Percentiles rank a stretch among this genome's conserved stretches.
These are phyloP conservation scores for Coemansia erecta DNA, from an alignment of 192 early-diverging fungal genomes.

Conservation along the genomic window DNA sequence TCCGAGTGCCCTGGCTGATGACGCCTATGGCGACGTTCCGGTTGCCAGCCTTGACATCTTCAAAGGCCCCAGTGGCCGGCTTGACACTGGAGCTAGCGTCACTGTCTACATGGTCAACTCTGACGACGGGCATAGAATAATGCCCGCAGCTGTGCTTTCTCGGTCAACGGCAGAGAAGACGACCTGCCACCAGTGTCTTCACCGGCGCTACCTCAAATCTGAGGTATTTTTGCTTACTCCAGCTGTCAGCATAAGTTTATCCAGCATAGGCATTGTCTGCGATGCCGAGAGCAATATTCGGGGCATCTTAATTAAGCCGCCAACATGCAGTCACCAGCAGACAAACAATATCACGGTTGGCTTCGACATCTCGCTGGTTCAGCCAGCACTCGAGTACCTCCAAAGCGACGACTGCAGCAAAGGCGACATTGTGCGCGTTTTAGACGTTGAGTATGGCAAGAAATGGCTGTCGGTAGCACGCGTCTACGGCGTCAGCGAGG, in stretches of 20 bases:
- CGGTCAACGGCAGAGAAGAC: conserved; percentile 11
- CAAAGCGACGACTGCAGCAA: neutral
- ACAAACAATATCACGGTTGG: conserved; percentile 5
- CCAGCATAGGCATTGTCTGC: conserved; percentile 18
- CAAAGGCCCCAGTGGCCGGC: too few relatives aligned
- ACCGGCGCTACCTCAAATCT: conserved; percentile 24
- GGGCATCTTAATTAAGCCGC: neutral
- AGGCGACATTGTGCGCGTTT: conserved; percentile 1
- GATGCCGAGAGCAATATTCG: neutral
- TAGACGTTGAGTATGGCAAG: conserved; percentile 30
- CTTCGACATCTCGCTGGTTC: conserved; percentile 19
- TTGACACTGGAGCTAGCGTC: conserved; percentile 9
- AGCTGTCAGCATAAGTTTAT: neutral
- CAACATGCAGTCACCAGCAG: neutral
- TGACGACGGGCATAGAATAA: neutral
- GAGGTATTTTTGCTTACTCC: conserved; percentile 20
- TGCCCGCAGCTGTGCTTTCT: conserved; percentile 8
- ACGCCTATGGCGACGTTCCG: conserved; percentile 32
- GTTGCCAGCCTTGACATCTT: neutral
- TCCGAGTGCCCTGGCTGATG: neutral
- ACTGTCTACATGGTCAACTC: conserved; percentile 9
- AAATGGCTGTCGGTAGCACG: conserved; percentile 14
- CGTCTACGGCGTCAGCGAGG: conserved; percentile 19
- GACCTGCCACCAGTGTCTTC: conserved; percentile 13
- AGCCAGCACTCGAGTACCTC: conserved; percentile 4